Base-by-base conservation (phyloP, 2,329 filamentous ascomycete species). In the Colletotrichum chrysophilum region DNA sequence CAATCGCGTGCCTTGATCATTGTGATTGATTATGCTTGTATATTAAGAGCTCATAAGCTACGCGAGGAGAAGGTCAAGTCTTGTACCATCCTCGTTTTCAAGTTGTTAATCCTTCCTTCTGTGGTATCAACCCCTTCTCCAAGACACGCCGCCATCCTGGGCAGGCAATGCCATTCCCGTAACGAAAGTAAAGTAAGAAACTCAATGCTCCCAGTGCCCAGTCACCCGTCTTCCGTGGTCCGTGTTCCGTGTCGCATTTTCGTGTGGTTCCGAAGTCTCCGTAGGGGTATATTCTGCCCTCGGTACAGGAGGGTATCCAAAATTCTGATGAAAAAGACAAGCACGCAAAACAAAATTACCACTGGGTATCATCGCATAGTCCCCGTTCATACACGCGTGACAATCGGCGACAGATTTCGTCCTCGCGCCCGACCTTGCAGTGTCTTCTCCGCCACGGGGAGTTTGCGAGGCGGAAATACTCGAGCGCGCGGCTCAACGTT, bases 401-500 rank as follows among this genome's bases (percentile, higher is more conserved):
- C 26, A 16, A 76, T 66, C 26, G 74, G 74, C 18, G 70, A 28
- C 34, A 75, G 21, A 13, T 36, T 43, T 28, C 72, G 67, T 10
- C 56, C 73, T 24, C 58, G 67, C 60, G 48, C 68, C 14, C 64
- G 28, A 26, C 73, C 75, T 9, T 24, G 34, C 4, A 55, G 32
- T 30, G 24, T 43, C 43, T 36, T 69, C 14, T 36, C 74, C 7
- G 18, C 13, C 5, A 16, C 30, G 7, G 32, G 18, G 12, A 43
- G 26, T 16, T 21, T 24, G 28, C 48, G 14, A 10, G 64, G 36
- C 13, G n/a, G 26, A 30, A 69, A 10, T n/a, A 21, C 48, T 3
- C 34, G 18, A 32, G 60, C 32, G 13, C 56, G 30, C 16, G 60
- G 26, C 60, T 76, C 74, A 7, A 76, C 74, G 21, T 78, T 74